Conservation (phyloP, 768 basidiomycete genomes). For the Agaricus bisporus region DNA sequence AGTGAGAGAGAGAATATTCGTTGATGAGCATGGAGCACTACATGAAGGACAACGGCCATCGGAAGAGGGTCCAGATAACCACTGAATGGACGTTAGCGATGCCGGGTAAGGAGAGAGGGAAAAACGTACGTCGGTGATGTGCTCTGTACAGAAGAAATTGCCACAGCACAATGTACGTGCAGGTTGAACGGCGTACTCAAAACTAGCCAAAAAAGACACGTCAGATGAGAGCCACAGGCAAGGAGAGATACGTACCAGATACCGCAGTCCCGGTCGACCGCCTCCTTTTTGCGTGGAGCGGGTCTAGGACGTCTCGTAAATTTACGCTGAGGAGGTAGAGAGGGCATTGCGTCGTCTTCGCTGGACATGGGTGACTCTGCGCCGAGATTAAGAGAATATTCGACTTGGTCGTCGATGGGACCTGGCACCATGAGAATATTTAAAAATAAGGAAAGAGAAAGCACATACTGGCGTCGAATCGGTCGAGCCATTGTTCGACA, state of each 20-base stretch:
- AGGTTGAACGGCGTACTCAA: constrained; percentile 26
- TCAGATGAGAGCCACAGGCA: neutral
- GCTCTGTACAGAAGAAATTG: constrained; percentile 25
- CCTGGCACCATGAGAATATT: too few species aligned
- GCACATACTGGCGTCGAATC: neutral
- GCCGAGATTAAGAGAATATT: constrained; percentile 21
- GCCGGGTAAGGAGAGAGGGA: neutral
- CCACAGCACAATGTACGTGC: constrained; percentile 26
- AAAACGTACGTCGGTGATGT: constrained; percentile 24
- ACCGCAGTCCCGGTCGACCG: constrained; percentile 4
- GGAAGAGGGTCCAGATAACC: constrained; percentile 26
- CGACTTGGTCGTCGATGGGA: constrained; percentile 21
- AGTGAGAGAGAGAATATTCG: constrained; percentile 21
- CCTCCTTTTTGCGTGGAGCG: neutral
- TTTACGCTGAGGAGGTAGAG: neutral
- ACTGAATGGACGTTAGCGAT: constrained; percentile 14
- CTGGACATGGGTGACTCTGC: constrained; percentile 18
- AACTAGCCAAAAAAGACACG: constrained; percentile 11
- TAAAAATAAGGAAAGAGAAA: neutral
- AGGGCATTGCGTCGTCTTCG: neutral
- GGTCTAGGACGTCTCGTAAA: neutral
- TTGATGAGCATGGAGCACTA: constrained; percentile 22
- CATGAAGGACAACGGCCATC: constrained; percentile 27
- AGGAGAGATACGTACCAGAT: constrained; percentile 1
- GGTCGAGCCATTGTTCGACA: constrained; percentile 9